These are phyloP conservation scores for Hyaloscypha variabilis DNA, from an alignment of 495 filamentous ascomycete genomes.

Conservation along the genomic window DNA sequence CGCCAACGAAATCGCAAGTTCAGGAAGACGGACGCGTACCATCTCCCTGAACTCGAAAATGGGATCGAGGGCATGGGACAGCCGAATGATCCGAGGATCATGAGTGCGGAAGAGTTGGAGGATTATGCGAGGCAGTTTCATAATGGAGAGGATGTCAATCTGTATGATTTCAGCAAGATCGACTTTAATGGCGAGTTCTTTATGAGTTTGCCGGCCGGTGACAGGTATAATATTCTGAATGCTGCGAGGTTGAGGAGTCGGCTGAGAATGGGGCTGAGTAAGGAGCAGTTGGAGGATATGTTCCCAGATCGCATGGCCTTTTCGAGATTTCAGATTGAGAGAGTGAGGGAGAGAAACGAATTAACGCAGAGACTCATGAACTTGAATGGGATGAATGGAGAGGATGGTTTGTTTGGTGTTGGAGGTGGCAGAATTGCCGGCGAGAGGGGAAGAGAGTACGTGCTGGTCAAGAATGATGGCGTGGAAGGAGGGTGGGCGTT, in stretches of 20 bases:
- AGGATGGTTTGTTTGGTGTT: conserved; percentile 61
- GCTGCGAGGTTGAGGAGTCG: conserved; percentile 85
- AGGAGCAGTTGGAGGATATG: conserved; percentile 93
- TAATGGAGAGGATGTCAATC: conserved; percentile 90
- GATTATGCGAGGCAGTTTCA: conserved; percentile 92
- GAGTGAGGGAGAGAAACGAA: conserved; percentile 88
- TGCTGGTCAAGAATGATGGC: conserved; percentile 91
- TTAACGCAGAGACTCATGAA: conserved; percentile 97
- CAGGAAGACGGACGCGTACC: conserved; percentile 89
- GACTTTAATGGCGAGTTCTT: conserved; percentile 97
- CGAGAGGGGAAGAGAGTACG: conserved; percentile 90
- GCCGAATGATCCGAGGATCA: conserved; percentile 89
- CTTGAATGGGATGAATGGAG: conserved; percentile 86
- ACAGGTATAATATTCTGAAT: conserved; percentile 97
- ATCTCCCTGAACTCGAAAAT: conserved; percentile 80
- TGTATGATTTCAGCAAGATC: conserved; percentile 99
- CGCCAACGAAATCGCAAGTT: conserved; percentile 75
- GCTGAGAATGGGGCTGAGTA: conserved; percentile 92
- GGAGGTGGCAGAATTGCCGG: conserved; percentile 78
- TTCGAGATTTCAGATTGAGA: conserved; percentile 92
- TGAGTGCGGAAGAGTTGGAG: conserved; percentile 91
- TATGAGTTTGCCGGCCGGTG: conserved; percentile 80
- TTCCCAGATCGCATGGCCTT: conserved; percentile 99
- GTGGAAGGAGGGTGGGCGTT: conserved; percentile 97
- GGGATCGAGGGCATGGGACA: conserved; percentile 82